Evolutionary conservation across 495 filamentous ascomycete genomes (phyloP), one percentile per base, ranked within the genome.

Genomic region (Penicillium macrosclerotiorum): DNA sequence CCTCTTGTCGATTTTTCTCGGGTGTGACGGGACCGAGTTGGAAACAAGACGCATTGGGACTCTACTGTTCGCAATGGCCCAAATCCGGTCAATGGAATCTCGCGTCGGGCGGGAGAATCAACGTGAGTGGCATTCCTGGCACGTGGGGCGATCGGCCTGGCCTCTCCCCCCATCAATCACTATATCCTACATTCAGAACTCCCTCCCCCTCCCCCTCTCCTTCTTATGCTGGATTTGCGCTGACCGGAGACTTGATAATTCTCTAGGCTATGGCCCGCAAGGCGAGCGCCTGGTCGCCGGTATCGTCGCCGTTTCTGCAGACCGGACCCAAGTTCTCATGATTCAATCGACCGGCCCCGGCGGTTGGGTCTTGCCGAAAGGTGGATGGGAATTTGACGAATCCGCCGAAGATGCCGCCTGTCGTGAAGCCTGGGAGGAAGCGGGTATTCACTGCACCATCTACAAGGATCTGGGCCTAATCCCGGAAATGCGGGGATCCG

Each of bases 391-490:
- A 67, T 85, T 81, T 13, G 93, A 98, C 69, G 93, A 98, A 70
- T 77, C 69, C 29, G 82, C 79, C 24, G 75, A 80, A 13, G 65
- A 86, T 38, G 85, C 85, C 14, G 85, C 85, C 27, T 76, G 75
- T 47, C 71, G 93, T 47, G 93, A 98, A 71, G 94, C 93, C 33
- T 98, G 93, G 93, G 93, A 98, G 71, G 93, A 98, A 71, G 93
- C 89, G 38, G 93, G 93, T 53, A 90, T 98, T 57, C 68, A 83
- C 46, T 89, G 90, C 64, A 84, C 77, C 23, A 82, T 96, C 58
- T 80, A 80, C 45, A 81, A 81, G 54, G 89, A 95, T 66, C 77
- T 98, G 52, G 93, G 93, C 40, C 74, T 84, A 47, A 93, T 98
- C 58, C 69, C 80, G 42, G 93, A 98, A 64, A 80, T 78, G 62